phyloP scores from a whole-genome alignment of 176 grass and related monocot species.

The Phragmites australis region DNA sequence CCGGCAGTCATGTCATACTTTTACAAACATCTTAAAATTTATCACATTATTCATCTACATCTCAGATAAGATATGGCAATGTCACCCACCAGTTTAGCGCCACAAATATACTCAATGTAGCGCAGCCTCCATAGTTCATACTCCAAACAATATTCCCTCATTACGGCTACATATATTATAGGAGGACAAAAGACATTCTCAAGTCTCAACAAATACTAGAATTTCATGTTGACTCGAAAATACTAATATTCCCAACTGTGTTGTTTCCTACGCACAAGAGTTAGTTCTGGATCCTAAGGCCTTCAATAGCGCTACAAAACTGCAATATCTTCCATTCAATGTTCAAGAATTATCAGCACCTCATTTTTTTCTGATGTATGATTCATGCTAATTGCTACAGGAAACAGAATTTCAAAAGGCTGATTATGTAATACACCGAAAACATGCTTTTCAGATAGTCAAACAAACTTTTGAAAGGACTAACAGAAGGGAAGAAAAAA shows the following conservation, averaged over 20 bases:
- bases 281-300: neutral
- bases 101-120: neutral
- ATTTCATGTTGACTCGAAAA: neutral
- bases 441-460: conserved; percentile 7
- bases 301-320: neutral
- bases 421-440: neutral
- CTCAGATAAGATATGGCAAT: neutral
- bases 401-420: neutral
- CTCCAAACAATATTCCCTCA: neutral
- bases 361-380: neutral
- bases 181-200: neutral
- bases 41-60: neutral
- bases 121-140: neutral
- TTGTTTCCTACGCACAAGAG: neutral
- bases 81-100: neutral
- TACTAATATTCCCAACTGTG: neutral
- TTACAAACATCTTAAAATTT: neutral
- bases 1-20: neutral
- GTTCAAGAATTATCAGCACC: neutral
- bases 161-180: neutral
- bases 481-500: neutral
- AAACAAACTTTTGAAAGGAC: neutral
- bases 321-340: neutral
- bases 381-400: neutral
- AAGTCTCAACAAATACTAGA: neutral